Evolutionary conservation across 495 filamentous ascomycete genomes (phyloP).

Genomic region (Lophiotrema nucula): DNA sequence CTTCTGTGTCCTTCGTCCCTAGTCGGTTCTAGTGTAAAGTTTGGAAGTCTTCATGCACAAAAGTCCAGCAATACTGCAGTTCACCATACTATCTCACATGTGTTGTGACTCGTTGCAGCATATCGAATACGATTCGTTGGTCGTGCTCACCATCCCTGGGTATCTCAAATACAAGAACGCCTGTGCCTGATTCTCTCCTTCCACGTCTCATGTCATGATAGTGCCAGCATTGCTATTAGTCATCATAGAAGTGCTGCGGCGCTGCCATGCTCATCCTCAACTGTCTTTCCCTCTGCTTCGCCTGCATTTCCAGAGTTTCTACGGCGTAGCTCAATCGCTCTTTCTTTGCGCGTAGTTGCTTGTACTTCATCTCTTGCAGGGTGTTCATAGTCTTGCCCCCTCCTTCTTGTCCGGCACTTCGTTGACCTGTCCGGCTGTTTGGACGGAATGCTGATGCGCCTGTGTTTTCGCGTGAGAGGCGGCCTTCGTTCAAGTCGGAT

Average conservation of each 20-base stretch:
- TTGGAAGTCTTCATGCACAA: no score
- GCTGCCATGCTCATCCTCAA: slow-evolving; percentile 76
- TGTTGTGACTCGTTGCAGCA: no score
- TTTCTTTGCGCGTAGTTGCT: slow-evolving; percentile 69
- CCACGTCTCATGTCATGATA: no score
- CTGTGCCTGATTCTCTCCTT: no score
- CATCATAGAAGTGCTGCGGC: slow-evolving; percentile 34
- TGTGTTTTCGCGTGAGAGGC: slow-evolving; percentile 47
- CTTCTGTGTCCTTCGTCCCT: no score
- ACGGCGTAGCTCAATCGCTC: slow-evolving; percentile 75
- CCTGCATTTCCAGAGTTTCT: slow-evolving; percentile 67
- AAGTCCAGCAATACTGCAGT: no score
- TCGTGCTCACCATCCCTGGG: no score
- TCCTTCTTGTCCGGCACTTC: slow-evolving; percentile 5
- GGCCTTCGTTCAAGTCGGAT: slow-evolving; percentile 67
- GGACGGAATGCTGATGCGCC: slow-evolving; percentile 22
- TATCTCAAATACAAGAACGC: no score
- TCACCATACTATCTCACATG: no score
- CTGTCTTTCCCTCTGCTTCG: slow-evolving; percentile 63
- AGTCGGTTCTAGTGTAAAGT: no score
- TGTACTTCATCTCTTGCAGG: slow-evolving; percentile 57
- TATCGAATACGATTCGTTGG: no score
- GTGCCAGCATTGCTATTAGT: no score
- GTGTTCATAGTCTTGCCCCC: slow-evolving; percentile 32
- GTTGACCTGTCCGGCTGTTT: slow-evolving; percentile 23